Evolutionary conservation across 176 grass and related monocot species (phyloP).

Genomic region (Bothriochloa decipiens): DNA sequence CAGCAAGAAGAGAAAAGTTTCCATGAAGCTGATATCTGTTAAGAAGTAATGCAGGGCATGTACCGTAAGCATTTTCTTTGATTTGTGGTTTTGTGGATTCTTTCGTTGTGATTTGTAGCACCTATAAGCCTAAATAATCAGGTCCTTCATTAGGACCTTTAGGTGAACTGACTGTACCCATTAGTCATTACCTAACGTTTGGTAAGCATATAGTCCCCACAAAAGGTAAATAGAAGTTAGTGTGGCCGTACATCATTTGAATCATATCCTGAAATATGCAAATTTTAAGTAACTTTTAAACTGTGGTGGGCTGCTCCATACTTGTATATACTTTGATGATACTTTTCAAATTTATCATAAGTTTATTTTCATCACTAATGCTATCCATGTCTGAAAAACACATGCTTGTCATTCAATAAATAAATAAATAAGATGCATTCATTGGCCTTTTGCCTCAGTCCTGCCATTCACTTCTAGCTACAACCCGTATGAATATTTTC

Average conservation of each 20-base stretch:
- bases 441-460: neutral
- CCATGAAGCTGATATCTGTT: constrained; percentile 57
- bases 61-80: neutral
- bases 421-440: neutral
- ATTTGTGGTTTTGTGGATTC: neutral
- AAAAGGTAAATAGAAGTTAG: neutral
- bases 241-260: neutral
- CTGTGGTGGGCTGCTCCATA: neutral
- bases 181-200: neutral
- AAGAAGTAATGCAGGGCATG: constrained; percentile 45
- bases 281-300: neutral
- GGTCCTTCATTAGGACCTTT: neutral
- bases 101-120: neutral
- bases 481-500: neutral
- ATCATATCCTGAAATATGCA: neutral
- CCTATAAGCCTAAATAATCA: neutral
- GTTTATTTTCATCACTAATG: neutral
- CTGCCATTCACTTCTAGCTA: neutral
- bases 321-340: neutral
- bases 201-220: neutral
- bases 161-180: constrained; percentile 6
- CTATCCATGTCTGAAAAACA: neutral
- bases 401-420: neutral
- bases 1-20: constrained; percentile 42
- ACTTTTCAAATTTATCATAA: neutral